Evolutionary conservation across 139 green algal species (phyloP).

Genomic region (Picochlorum sp.): DNA sequence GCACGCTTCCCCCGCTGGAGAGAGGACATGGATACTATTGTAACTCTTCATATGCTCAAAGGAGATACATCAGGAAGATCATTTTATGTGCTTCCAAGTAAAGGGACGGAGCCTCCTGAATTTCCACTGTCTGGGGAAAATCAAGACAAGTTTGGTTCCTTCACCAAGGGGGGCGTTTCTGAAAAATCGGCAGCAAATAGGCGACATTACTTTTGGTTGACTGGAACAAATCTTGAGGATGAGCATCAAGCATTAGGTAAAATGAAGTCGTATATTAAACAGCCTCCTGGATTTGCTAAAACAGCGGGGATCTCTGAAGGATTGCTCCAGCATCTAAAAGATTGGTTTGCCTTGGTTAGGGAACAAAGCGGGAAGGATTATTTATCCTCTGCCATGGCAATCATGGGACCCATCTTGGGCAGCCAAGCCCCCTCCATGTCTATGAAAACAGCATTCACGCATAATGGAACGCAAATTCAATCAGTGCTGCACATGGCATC

Average conservation of each 20-base stretch:
- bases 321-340: conserved; percentile 16
- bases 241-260: conserved; percentile 15
- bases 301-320: conserved; percentile 19
- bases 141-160: background rate
- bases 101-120: conserved; percentile 11
- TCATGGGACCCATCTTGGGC: too few relatives aligned
- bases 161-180: background rate
- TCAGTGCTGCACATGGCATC: too few relatives aligned
- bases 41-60: conserved; percentile 34
- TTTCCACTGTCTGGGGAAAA: background rate
- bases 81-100: conserved; percentile 25
- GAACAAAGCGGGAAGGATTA: too few relatives aligned
- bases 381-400: too few relatives aligned
- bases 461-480: too few relatives aligned
- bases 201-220: conserved; percentile 31
- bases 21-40: conserved; percentile 12
- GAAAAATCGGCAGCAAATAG: background rate
- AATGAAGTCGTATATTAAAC: conserved; percentile 26
- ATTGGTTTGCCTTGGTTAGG: conserved; percentile 10
- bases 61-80: conserved; percentile 17
- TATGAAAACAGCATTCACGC: too few relatives aligned
- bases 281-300: conserved; percentile 22
- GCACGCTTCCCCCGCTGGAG: conserved; percentile 19
- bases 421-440: too few relatives aligned
- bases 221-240: conserved; percentile 5